Evolutionary conservation across 805 yeast species (phyloP).

Genomic region (Zygoascus flipseniorum): DNA sequence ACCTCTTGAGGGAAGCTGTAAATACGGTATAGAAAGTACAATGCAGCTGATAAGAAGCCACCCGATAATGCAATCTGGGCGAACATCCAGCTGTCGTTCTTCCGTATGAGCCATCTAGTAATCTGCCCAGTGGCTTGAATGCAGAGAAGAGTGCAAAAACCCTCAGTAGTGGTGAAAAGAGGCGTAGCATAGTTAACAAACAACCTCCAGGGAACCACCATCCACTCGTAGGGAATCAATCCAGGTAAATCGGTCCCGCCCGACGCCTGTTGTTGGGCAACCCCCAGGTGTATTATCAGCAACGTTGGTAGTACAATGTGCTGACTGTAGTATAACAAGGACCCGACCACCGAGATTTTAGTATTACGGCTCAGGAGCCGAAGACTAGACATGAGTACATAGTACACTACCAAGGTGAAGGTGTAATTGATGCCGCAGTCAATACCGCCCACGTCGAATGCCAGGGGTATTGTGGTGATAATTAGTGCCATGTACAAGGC

Average conservation of each 20-base stretch:
- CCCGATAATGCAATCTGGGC: slow-evolving; percentile 65
- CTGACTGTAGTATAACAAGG: slow-evolving; percentile 61
- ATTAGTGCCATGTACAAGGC: slow-evolving; percentile 55
- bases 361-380: slow-evolving; percentile 43
- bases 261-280: slow-evolving; percentile 12
- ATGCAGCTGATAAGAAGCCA: slow-evolving; percentile 61
- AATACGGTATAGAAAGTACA: slow-evolving; percentile 74
- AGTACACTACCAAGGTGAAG: slow-evolving; percentile 59
- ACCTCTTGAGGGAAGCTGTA: slow-evolving; percentile 64
- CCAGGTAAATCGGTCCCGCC: slow-evolving; percentile 2
- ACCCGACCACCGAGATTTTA: slow-evolving; percentile 28
- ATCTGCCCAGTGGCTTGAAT: slow-evolving; percentile 89
- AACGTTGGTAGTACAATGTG: slow-evolving; percentile 79
- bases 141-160: slow-evolving; percentile 83
- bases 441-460: slow-evolving; percentile 90
- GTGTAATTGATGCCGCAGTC: slow-evolving; percentile 84
- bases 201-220: slow-evolving; percentile 61
- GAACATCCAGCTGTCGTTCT: slow-evolving; percentile 73
- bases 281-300: slow-evolving; percentile 44
- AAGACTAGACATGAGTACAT: slow-evolving; percentile 64
- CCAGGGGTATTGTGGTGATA: slow-evolving; percentile 77
- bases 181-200: slow-evolving; percentile 77
- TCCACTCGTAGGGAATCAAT: slow-evolving; percentile 22
- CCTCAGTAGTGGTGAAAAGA: slow-evolving; percentile 80
- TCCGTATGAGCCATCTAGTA: slow-evolving; percentile 57